Base-by-base conservation (phyloP, 2,329 filamentous ascomycete genomes). In the Ascochyta rabiei region DNA sequence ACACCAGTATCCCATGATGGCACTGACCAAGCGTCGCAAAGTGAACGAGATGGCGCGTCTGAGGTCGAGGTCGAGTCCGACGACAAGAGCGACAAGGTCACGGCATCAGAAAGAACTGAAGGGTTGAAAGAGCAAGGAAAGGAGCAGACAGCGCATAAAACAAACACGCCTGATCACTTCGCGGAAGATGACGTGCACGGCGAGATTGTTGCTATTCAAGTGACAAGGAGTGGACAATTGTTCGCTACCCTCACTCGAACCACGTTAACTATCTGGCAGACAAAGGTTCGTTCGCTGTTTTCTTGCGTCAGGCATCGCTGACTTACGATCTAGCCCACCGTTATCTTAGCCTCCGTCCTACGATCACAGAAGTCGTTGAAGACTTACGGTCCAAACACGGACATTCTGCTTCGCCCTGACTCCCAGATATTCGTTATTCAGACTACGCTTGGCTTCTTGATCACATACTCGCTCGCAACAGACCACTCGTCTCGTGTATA, bases 191-290 rank as follows among this genome's bases (percentile, higher is more conserved):
- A 75, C 50, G 62, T 76, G 21, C 67, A 84, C 80, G 69, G 89
- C 89, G 70, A 84, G 83, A 86, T 97, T 49, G 78, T 91, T 58
- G 89, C 90, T 6, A 80, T 96, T 48, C 86, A 87, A 60, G 84
- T 92, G 35, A 90, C 93, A 2, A 86, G 93, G 39, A 88, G 84
- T 51, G 93, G 93, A 35, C 89, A 93, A 68, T 79, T 89, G 58
- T 97, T 99, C 76, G 90, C 90, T 46, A 91, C 91, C 41, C 91
- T 97, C 70, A 97, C 93, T 0, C 80, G 84, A 5, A 90, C 90
- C 2, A 89, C 90, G 12, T 86, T 99, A 74, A 91, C 90, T n/a
- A 83, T 99, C 63, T 99, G 95, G 95, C 95, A 99, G 78, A 93
- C 91, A 50, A 93, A 93, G 84, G 91, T 92, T 82, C 56, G 81